Base-by-base conservation (phyloP, 495 filamentous ascomycete species). In the Chaetomium fimeti region DNA sequence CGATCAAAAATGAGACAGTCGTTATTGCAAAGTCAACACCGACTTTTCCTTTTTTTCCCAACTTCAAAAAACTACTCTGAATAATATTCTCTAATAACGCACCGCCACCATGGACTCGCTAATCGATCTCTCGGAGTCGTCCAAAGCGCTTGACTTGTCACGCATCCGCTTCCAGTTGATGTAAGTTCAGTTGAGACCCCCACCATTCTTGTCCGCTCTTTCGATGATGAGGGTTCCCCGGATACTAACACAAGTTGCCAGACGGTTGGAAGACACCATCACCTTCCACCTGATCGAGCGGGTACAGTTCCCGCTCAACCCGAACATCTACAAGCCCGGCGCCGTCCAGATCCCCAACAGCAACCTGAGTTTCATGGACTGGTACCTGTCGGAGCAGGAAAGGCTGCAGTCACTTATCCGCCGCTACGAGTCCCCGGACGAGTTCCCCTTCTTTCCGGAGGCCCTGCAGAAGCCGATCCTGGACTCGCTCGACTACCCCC, bases 201-300 rank as follows among this genome's bases (percentile, higher is more conserved):
- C 47, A 15, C 40, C 13, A 22, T 9, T 36, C 32, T 36, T 36
- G 7, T 11, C 32, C 32, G 32, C 43, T 45, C 45, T 20, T 11
- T 20, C 12, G 24, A 29, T 2, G 1, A 47, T 28, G 8, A 53
- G 53, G 52, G 28, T 18, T 56, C 15, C 53, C 54, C 7, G 38
- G 20, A 60, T 28, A 32, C 58, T 63, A 45, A 67, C 60, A 61
- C 55, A 25, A 11, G 18, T 58, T 22, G n/a, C 32, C 72, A 97
- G 93, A 68, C 94, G 94, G 45, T 83, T 97, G 22, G 94, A 99
- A 80, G 95, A 99, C 74, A 98, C 95, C 62, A 98, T 99, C 72
- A 97, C 90, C 71, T 99, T 97, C 79, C 91, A 98, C 79, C 81
- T 98, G 25, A 99, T 99, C 73, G 95, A 99, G 75, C 90, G 95